phyloP scores from a whole-genome alignment of 805 yeast species.

The Tetrapisispora pingtungensis region DNA sequence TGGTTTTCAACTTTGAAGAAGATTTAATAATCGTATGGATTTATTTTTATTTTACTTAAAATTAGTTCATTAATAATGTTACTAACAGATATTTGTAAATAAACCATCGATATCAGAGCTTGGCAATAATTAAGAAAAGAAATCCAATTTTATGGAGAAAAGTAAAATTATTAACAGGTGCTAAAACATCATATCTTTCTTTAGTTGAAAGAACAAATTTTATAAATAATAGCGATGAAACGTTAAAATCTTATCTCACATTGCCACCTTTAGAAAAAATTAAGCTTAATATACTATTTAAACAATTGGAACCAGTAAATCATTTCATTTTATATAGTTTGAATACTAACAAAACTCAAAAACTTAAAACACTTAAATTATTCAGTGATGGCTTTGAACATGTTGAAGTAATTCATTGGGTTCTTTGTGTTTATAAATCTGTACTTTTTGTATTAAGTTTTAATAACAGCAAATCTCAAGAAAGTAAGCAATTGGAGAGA shows the following conservation, averaged over 20 bases:
- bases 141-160: conserved; percentile 13
- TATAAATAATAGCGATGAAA: background rate
- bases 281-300: background rate
- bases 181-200: too few relatives aligned
- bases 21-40: background rate
- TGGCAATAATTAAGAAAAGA: conserved; percentile 17
- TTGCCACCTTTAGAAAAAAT: background rate
- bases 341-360: background rate
- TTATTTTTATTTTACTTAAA: too few relatives aligned
- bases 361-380: conserved; percentile 7
- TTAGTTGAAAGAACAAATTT: too few relatives aligned
- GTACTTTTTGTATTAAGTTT: conserved; percentile 3
- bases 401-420: conserved; percentile 9
- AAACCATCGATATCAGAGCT: conserved; percentile 8
- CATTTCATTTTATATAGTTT: background rate
- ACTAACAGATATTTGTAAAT: too few relatives aligned
- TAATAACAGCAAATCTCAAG: background rate
- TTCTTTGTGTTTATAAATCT: conserved; percentile 11
- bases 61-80: background rate
- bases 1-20: background rate
- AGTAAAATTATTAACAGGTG: too few relatives aligned
- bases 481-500: background rate
- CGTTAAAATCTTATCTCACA: background rate
- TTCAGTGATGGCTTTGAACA: conserved; percentile 11
- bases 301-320: conserved; percentile 6